Conservation (phyloP, 495 filamentous ascomycete genomes). For the Usnea hakonensis region DNA sequence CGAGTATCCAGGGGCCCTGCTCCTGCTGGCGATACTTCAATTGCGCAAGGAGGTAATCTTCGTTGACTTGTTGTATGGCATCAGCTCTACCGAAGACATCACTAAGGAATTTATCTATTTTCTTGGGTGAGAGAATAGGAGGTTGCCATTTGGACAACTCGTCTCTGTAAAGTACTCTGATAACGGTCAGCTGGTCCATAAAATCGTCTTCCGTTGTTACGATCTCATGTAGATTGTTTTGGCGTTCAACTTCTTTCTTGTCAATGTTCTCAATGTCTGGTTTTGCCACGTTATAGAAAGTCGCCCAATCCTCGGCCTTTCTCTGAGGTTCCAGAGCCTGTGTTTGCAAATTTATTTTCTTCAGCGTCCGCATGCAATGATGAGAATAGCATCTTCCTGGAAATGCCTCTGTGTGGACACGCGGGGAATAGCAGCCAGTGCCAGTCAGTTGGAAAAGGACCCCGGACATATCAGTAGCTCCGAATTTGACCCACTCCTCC, state of each 20-base stretch:
- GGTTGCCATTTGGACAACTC: constrained; percentile 65
- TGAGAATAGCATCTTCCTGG: constrained; percentile 84
- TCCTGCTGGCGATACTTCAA: constrained; percentile 96
- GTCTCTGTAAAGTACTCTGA: constrained; percentile 81
- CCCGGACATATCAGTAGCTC: constrained; percentile 64
- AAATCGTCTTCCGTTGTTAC: constrained; percentile 87
- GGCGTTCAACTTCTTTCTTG: constrained; percentile 86
- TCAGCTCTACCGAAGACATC: constrained; percentile 91
- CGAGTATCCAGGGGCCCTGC: constrained; percentile 87
- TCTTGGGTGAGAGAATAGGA: constrained; percentile 68
- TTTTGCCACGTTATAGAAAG: constrained; percentile 80
- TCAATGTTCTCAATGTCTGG: constrained; percentile 57
- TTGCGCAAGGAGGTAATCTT: constrained; percentile 88
- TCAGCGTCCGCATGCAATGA: constrained; percentile 87
- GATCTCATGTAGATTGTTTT: constrained; percentile 94
- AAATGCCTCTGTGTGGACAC: constrained; percentile 65
- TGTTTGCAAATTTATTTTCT: constrained; percentile 79
- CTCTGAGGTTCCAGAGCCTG: constrained; percentile 60
- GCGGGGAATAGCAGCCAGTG: constrained; percentile 80
- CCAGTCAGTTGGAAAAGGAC: constrained; percentile 93
- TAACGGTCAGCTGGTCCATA: constrained; percentile 78
- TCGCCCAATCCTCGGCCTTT: constrained; percentile 77
- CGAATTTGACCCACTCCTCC: constrained; percentile 97
- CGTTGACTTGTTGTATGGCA: constrained; percentile 81
- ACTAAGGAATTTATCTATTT: constrained; percentile 65